Evolutionary conservation across 768 basidiomycete species (phyloP), one percentile per base, ranked within the genome.

Genomic region (Xerocomellus dryophilus): DNA sequence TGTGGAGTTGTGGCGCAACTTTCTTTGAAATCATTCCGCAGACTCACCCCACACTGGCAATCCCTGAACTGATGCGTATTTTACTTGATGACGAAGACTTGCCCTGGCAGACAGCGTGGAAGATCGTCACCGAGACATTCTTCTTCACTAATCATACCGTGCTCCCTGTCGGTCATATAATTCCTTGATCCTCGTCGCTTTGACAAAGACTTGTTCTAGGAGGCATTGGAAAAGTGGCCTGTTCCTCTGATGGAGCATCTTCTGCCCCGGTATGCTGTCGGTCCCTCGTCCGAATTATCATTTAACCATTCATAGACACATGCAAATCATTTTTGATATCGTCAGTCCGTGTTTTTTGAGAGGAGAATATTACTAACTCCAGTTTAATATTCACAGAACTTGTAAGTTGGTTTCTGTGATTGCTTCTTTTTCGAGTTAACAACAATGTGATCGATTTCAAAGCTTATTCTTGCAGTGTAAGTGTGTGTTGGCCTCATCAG

Each of bases 121-220:
- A 78, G 21, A 92, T 98, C 61, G 85, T 88, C 42, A 91, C 84
- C 48, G 87, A 87, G 66, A 93, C 90, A 3, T 95, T 97, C 76
- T 93, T 90, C 72, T 98, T 93, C 76, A 98, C 94, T 10, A 97
- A 96, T 69, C 94, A 93, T 71, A 93, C 91, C 8, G 94, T 98
- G 29, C 77, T 97, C 29, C 90, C 93, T 21, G 92, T 88, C 38
- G 62, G 83, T 79, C 45, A 36, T 43, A 14, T 18, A 5, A 3
- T 36, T 36, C 21, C 36, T 57, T 10, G n/a, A 20, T 36, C n/a
- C n/a, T 50, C 12, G 2, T 27, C 17, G 2, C 34, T 32, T 38
- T 59, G 23, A 43, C 23, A 32, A 38, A 36, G 11, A 38, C 20
- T 29, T 31, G 27, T 32, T 40, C 58, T 50, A 88, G 86, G 88